Percentiles rank a stretch among this genome's conserved stretches.
phyloP scores from a whole-genome alignment of 1,139 yeast species.

The Candida buenavistaensis region DNA sequence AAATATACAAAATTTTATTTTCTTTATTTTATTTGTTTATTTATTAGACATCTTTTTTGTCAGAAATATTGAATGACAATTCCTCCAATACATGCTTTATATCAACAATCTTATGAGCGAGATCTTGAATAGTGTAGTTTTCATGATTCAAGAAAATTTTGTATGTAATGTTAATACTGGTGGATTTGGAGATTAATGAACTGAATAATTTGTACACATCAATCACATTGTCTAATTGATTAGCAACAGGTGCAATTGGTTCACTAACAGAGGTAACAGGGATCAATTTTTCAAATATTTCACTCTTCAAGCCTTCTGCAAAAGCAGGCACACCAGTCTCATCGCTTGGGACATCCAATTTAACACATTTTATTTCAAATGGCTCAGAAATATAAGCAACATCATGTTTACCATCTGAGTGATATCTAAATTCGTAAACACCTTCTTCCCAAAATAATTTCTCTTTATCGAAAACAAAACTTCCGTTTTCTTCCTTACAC shows the following conservation, averaged over 20 bases:
- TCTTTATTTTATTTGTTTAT: too few species aligned
- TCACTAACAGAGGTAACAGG: slow-evolving; percentile 25
- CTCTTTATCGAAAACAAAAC: slow-evolving; percentile 50
- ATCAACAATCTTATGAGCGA: slow-evolving; percentile 43
- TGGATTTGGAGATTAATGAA: slow-evolving; percentile 34
- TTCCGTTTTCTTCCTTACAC: slow-evolving; percentile 46
- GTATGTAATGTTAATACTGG: slow-evolving; percentile 40
- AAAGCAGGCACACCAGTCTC: slow-evolving; percentile 23
- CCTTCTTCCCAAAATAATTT: slow-evolving; percentile 70
- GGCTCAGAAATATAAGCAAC: slow-evolving; percentile 69
- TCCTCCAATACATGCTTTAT: slow-evolving; percentile 46
- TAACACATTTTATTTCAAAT: slow-evolving; percentile 58
- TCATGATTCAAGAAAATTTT: slow-evolving; percentile 40
- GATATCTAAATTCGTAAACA: slow-evolving; percentile 75
- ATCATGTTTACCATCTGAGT: slow-evolving; percentile 67
- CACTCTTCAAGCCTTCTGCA: slow-evolving; percentile 30
- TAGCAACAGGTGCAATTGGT: slow-evolving; percentile 28
- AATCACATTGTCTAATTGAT: slow-evolving; percentile 29
- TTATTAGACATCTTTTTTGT: slow-evolving; percentile 18
- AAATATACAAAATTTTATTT: too few species aligned
- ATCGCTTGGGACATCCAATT: slow-evolving; percentile 36
- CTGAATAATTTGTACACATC: slow-evolving; percentile 35
- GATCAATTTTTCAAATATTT: slow-evolving; percentile 35
- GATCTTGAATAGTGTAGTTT: slow-evolving; percentile 30
- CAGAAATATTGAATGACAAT: slow-evolving; percentile 30